Evolutionary conservation across 768 basidiomycete genomes (phyloP), one percentile per base, ranked within the genome.

Genomic region (Hortiboletus flavorubellus): DNA sequence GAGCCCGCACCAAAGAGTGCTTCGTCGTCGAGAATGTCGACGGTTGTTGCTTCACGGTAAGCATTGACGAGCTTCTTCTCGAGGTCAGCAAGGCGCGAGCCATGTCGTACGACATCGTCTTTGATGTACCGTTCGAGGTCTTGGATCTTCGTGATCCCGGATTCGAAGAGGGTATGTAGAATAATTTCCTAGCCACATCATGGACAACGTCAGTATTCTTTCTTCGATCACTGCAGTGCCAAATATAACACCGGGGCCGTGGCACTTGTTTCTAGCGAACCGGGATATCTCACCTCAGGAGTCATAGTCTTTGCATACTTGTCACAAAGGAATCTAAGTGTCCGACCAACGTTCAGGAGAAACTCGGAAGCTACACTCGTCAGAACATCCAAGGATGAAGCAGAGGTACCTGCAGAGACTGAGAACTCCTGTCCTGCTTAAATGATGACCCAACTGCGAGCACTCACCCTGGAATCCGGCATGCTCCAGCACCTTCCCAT

Each of bases 151-250:
- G 91, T 83, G 8, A 82, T 84, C 5, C 95, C 95, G 56, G 89
- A 91, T 72, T 97, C 93, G 60, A 94, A 91, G 16, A 98, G 75
- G 1, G 92, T 89, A 68, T 96, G 93, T 2, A 94, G 79, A 37
- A 96, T 85, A 34, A 97, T 95, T 85, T 96, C 93, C 93, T 96
- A 55, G n/a, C 41, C 34, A 52, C 18, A 37, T 42, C 51, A 40
- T 16, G 26, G 26, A 14, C n/a, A 55, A 39, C 51, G 41, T 53
- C 45, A 62, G 55, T 21, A 52, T 41, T 12, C 30, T 49, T 39
- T 50, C 30, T 42, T 43, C 9, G 21, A n/a, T 31, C 29, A 16
- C 52, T 31, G 29, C 39, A 23, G 30, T 49, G 38, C 40, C 44
- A 39, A 43, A 51, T 39, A 52, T 43, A 31, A 49, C 18, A 46